These are phyloP conservation scores for Phlebopus sp. DNA, from an alignment of 1,284 basidiomycete genomes.

Conservation along the genomic window DNA sequence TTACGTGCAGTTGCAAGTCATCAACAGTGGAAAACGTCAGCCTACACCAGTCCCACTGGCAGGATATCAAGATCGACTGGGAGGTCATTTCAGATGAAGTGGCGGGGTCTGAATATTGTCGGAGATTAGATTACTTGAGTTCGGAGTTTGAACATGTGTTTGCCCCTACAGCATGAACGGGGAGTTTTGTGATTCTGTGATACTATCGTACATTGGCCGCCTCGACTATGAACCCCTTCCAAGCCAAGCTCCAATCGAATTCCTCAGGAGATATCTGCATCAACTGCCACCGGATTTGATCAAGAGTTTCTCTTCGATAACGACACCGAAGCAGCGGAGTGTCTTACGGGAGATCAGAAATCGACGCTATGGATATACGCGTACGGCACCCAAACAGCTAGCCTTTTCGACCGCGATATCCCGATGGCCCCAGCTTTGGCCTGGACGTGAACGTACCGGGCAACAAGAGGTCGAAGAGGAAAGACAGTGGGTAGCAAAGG, in stretches of 20 bases:
- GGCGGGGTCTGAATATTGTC: conserved; percentile 9
- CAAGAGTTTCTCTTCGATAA: conserved; percentile 54
- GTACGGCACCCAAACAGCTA: conserved; percentile 52
- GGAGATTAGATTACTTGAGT: background rate
- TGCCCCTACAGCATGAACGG: conserved; percentile 13
- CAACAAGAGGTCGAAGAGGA: conserved; percentile 61
- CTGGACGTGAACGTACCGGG: conserved; percentile 47
- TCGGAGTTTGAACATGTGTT: background rate
- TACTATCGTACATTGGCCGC: conserved; percentile 64
- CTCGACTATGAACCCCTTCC: conserved; percentile 59
- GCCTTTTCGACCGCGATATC: conserved; percentile 47
- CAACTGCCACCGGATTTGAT: conserved; percentile 68
- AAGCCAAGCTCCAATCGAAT: conserved; percentile 53
- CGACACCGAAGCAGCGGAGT: conserved; percentile 66
- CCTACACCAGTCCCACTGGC: conserved; percentile 53
- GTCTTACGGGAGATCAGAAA: conserved; percentile 63
- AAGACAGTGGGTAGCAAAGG: conserved; percentile 58
- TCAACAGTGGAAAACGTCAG: conserved; percentile 35
- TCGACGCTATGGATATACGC: conserved; percentile 59
- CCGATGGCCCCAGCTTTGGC: conserved; percentile 67
- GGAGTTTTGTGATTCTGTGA: conserved; percentile 38
- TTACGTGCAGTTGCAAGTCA: conserved; percentile 44
- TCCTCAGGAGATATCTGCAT: conserved; percentile 56
- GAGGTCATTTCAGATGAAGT: background rate
- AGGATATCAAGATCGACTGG: conserved; percentile 16